Percentiles rank a stretch among this genome's conserved stretches.
Conservation (phyloP, 164 flowering plant genomes). For the Vitis rotundifolia region DNA sequence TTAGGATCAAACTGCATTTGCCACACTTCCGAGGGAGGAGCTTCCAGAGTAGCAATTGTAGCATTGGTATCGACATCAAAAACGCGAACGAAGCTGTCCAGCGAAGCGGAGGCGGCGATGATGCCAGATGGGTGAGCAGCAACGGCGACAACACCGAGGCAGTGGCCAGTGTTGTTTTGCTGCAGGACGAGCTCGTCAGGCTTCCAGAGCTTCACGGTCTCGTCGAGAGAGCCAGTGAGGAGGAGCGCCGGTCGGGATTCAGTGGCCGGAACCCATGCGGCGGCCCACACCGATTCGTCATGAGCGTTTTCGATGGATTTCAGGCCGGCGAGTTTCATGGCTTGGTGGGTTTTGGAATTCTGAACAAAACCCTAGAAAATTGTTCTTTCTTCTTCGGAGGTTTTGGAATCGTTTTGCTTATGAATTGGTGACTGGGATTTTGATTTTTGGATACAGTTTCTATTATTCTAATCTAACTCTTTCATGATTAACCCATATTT, state of each 20-base stretch:
- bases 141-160: slow-evolving; percentile 89
- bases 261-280: slow-evolving; percentile 84
- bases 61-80: slow-evolving; percentile 87
- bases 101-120: slow-evolving; percentile 91
- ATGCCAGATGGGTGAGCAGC: slow-evolving; percentile 93
- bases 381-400: no score
- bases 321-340: slow-evolving; percentile 84
- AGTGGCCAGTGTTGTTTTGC: slow-evolving; percentile 89
- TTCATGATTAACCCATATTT: not conserved
- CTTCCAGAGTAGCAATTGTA: slow-evolving; percentile 89
- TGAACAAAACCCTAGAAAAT: not conserved
- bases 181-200: slow-evolving; percentile 59
- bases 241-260: slow-evolving; percentile 63
- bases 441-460: no score
- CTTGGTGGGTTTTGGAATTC: not conserved
- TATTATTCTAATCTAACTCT: no score
- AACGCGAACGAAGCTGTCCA: slow-evolving; percentile 90
- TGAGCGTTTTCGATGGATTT: slow-evolving; percentile 78
- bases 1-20: slow-evolving; percentile 89
- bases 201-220: slow-evolving; percentile 84
- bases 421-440: not conserved
- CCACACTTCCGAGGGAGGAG: slow-evolving; percentile 98
- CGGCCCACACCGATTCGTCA: slow-evolving; percentile 93
- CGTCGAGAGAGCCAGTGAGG: slow-evolving; percentile 90
- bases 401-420: no score